Conservation (phyloP, 352 stramenopile genomes). For the Plasmopara halstedii region DNA sequence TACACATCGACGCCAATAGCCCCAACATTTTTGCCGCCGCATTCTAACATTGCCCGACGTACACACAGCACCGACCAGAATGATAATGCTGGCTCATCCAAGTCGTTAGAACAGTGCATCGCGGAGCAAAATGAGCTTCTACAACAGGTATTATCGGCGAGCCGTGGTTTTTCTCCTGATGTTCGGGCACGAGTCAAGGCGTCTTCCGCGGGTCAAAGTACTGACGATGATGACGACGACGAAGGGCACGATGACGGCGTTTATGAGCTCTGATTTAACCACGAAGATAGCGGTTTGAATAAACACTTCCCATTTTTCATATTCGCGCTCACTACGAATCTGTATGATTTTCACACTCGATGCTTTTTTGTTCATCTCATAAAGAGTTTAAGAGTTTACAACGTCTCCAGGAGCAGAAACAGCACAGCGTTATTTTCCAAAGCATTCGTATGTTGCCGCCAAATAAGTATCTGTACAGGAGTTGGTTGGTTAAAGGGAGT, state of each 20-base stretch:
- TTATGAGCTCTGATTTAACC: slow-evolving; percentile 30
- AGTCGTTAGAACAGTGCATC: slow-evolving; percentile 30
- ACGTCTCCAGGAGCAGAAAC: too few species aligned
- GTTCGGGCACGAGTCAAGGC: slow-evolving; percentile 1
- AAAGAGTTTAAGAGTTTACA: too few species aligned
- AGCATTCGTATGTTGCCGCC: too few species aligned
- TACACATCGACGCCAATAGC: slow-evolving; percentile 24
- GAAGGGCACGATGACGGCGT: slow-evolving; percentile 21
- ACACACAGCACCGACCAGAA: slow-evolving; percentile 22
- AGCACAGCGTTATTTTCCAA: too few species aligned
- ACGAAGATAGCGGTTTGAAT: too few species aligned
- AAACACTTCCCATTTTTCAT: too few species aligned
- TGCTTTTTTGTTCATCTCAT: too few species aligned
- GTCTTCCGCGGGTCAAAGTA: slow-evolving; percentile 16
- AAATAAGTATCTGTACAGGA: too few species aligned
- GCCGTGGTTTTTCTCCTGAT: slow-evolving; percentile 16
- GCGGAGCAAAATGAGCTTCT: slow-evolving; percentile 35
- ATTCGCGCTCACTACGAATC: too few species aligned
- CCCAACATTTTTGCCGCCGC: slow-evolving; percentile 6
- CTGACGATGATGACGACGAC: slow-evolving; percentile 13
- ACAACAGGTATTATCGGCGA: slow-evolving; percentile 29
- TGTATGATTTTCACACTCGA: too few species aligned
- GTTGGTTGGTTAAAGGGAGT: too few species aligned
- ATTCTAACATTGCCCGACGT: slow-evolving; percentile 9
- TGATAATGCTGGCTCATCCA: slow-evolving; percentile 11